Percentiles rank a stretch among this genome's conserved stretches.
phyloP scores from a whole-genome alignment of 2,329 filamentous ascomycete species.

The Xylariaceae sp. region DNA sequence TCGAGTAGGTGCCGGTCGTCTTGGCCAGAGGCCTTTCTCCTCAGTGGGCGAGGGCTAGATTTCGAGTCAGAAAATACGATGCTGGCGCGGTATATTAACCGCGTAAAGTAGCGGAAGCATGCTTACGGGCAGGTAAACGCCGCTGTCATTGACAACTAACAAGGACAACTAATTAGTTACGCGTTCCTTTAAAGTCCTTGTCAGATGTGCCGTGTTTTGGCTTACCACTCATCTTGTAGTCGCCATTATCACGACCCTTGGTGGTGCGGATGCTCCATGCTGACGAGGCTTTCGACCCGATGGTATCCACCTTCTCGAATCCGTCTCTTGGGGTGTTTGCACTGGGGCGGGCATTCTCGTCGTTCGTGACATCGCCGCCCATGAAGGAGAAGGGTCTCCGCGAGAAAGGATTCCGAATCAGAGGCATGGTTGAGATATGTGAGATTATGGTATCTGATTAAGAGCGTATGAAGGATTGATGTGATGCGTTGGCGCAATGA shows the following conservation, averaged over 20 bases:
- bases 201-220: constrained; percentile 17
- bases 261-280: constrained; percentile 57
- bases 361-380: constrained; percentile 36
- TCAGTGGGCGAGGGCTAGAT: constrained; percentile 79
- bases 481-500: constrained; percentile 5
- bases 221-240: constrained; percentile 78
- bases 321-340: constrained; percentile 37
- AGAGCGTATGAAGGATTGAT: background rate
- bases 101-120: constrained; percentile 1
- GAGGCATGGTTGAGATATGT: constrained; percentile 25
- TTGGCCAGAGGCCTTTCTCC: constrained; percentile 73
- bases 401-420: constrained; percentile 63
- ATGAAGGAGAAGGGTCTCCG: constrained; percentile 46
- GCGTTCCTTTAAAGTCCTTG: background rate
- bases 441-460: background rate
- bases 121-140: constrained; percentile 85
- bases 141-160: constrained; percentile 89
- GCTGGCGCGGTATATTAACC: constrained; percentile 2
- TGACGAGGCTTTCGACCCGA: constrained; percentile 57
- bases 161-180: constrained; percentile 18
- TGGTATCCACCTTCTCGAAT: constrained; percentile 58
- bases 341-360: constrained; percentile 49
- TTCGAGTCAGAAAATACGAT: constrained; percentile 25
- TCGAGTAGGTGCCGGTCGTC: constrained; percentile 46
- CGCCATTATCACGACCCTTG: constrained; percentile 58